Conservation (phyloP, 163 green algal genomes). For the Smithsoniella earleae region DNA sequence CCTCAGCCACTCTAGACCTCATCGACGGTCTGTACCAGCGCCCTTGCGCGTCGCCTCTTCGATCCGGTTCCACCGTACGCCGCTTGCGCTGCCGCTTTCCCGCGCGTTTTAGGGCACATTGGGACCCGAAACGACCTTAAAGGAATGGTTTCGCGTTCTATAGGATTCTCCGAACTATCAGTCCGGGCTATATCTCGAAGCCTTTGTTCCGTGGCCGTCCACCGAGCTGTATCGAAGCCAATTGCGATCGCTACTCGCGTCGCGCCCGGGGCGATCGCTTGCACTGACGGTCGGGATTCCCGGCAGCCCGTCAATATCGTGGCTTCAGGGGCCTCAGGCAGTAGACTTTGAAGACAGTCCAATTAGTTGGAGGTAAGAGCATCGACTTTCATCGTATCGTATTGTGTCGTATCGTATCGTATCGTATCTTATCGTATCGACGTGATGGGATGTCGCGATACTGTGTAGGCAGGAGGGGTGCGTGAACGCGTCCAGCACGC, state of each 20-base stretch:
- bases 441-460: too few relatives aligned
- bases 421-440: too few relatives aligned
- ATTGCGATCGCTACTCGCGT: not conserved
- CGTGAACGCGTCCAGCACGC: not conserved
- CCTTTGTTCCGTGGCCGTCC: not conserved
- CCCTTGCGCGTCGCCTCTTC: not conserved
- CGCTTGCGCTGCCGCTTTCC: too few relatives aligned
- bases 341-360: not conserved
- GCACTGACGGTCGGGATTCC: not conserved
- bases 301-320: not conserved
- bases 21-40: not conserved
- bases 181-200: not conserved
- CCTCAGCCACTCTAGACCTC: not conserved
- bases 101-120: too few relatives aligned
- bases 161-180: not conserved
- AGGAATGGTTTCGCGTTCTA: too few relatives aligned
- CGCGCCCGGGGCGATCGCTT: not conserved
- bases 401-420: too few relatives aligned
- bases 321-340: not conserved
- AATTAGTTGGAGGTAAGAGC: not conserved
- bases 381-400: too few relatives aligned
- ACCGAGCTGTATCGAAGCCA: not conserved
- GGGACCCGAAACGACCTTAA: too few relatives aligned
- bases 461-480: slow-evolving; percentile 1
- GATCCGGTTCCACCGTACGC: not conserved